Percentiles rank a stretch among this genome's conserved stretches.
These are phyloP conservation scores for Gossypium turneri DNA, from an alignment of 345 rosid genomes.

Conservation along the genomic window DNA sequence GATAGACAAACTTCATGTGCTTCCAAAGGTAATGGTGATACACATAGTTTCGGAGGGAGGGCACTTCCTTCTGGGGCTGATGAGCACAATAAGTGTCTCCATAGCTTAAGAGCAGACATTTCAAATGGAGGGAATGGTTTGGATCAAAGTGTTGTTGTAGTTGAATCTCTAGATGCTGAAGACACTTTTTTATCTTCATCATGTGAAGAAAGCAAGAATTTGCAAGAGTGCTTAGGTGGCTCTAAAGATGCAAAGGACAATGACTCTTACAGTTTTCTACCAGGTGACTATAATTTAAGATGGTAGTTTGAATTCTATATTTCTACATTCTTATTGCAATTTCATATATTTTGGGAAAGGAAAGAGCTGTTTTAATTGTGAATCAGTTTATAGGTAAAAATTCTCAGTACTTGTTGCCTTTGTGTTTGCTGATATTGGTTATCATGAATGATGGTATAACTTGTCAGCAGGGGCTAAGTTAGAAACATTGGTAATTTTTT, in stretches of 20 bases:
- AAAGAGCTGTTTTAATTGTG: background rate
- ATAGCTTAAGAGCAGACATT: conserved; percentile 24
- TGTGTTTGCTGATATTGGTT: no score
- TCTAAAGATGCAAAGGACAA: conserved; percentile 45
- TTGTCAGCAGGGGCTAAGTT: no score
- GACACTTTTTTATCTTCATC: conserved; percentile 37
- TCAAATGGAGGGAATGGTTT: conserved; percentile 31
- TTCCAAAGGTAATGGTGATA: conserved; percentile 27
- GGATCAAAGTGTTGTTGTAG: conserved; percentile 35
- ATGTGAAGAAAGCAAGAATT: conserved; percentile 36
- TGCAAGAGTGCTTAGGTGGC: conserved; percentile 29
- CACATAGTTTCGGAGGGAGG: conserved; percentile 21
- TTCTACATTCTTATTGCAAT: background rate
- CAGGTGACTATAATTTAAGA: conserved; percentile 50
- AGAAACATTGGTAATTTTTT: no score
- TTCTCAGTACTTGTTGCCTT: no score
- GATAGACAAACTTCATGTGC: conserved; percentile 22
- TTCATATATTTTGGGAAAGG: background rate
- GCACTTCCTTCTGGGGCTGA: conserved; percentile 20
- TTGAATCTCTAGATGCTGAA: conserved; percentile 33
- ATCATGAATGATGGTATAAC: no score
- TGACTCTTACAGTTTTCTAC: conserved; percentile 68
- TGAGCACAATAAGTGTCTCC: conserved; percentile 26
- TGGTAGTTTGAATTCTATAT: background rate
- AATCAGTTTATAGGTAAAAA: background rate